These are phyloP conservation scores for Huntiella bhutanensis DNA, from an alignment of 2,329 filamentous ascomycete genomes.

Conservation along the genomic window DNA sequence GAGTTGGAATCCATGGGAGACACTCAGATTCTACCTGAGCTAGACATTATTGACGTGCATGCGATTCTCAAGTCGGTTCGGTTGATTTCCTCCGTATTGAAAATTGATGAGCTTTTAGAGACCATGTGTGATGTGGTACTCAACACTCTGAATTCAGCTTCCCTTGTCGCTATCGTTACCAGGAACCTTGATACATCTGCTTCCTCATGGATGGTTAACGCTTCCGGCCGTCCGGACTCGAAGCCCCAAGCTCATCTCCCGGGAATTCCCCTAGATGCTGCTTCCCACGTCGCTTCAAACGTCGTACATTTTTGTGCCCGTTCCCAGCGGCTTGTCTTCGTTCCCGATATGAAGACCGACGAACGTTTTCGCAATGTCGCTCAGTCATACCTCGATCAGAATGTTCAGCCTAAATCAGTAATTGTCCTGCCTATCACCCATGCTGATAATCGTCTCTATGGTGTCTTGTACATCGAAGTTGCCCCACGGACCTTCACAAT, in stretches of 20 bases:
- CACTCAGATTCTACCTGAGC: constrained; percentile 42
- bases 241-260: constrained; percentile 49
- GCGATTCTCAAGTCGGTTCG: constrained; percentile 64
- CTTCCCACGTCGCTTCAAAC: constrained; percentile 54
- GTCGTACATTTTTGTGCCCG: constrained; percentile 60
- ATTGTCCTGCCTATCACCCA: constrained; percentile 67
- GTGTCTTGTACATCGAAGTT: constrained; percentile 58
- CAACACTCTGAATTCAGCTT: constrained; percentile 55
- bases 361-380: constrained; percentile 62
- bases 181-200: constrained; percentile 38
- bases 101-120: constrained; percentile 55
- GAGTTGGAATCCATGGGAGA: constrained; percentile 27
- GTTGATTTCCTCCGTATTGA: constrained; percentile 59
- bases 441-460: constrained; percentile 49
- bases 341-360: constrained; percentile 53
- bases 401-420: constrained; percentile 52
- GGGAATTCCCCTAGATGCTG: constrained; percentile 43
- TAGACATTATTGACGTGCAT: constrained; percentile 69
- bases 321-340: constrained; percentile 57
- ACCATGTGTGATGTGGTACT: constrained; percentile 70
- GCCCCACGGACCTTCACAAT: constrained; percentile 61
- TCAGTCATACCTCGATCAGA: constrained; percentile 46
- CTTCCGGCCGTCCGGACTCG: constrained; percentile 51
- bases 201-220: constrained; percentile 53
- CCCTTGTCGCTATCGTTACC: constrained; percentile 54